These are phyloP conservation scores for Golubevia pallescens DNA, from an alignment of 1,284 basidiomycete genomes.

Conservation along the genomic window DNA sequence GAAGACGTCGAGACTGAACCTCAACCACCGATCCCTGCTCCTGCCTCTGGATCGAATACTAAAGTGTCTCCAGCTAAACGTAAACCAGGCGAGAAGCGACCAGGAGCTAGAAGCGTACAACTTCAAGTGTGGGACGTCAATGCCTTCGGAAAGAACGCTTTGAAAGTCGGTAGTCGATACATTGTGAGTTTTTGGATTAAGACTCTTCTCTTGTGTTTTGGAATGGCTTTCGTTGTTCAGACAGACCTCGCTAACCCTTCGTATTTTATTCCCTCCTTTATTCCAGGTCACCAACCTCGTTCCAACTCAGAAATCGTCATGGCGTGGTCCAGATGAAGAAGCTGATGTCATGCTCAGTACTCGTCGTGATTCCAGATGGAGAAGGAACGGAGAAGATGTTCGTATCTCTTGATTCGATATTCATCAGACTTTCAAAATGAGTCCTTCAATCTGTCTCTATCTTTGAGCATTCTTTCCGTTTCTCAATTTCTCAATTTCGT, in stretches of 20 bases:
- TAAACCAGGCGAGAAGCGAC: conserved; percentile 66
- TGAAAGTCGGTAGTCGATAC: conserved; percentile 75
- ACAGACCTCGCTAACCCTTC: no score
- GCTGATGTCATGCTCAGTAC: conserved; percentile 74
- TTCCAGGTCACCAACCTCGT: conserved; percentile 72
- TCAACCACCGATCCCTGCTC: no score
- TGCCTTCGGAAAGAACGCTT: conserved; percentile 69
- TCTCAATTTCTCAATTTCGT: no score
- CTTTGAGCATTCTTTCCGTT: no score
- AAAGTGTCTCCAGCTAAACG: no score
- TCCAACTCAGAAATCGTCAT: conserved; percentile 72
- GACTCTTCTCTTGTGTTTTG: neutral
- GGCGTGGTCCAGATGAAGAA: conserved; percentile 70
- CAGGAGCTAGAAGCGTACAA: conserved; percentile 69
- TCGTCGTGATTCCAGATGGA: conserved; percentile 72
- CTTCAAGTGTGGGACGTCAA: conserved; percentile 84
- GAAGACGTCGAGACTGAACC: no score
- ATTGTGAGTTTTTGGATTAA: conserved; percentile 67
- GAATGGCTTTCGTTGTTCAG: neutral
- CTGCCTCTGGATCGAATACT: no score
- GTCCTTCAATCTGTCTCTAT: no score
- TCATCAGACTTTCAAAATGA: no score
- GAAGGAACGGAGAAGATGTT: no score
- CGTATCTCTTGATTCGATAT: no score
- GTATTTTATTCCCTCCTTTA: conserved; percentile 4